Base-by-base conservation (phyloP, 2,329 filamentous ascomycete species). In the Microdochium paspali region DNA sequence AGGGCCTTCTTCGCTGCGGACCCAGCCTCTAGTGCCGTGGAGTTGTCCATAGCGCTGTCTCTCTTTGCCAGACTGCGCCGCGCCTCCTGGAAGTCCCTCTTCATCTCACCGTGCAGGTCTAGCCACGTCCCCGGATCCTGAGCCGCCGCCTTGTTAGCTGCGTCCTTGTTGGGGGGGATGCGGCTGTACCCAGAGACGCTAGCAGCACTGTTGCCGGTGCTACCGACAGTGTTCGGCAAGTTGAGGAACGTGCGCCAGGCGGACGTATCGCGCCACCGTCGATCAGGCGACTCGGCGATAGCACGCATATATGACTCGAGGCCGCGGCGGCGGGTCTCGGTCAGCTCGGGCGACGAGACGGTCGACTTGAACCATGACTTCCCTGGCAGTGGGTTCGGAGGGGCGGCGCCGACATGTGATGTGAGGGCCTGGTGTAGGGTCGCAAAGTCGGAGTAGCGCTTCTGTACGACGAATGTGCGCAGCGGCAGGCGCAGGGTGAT, bases 361-460 rank as follows among this genome's bases (percentile, higher is more conserved):
- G 87, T 90, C 10, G 80, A 81, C 50, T 83, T 79, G 60, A 91
- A 79, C 86, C 86, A 93, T 44, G 82, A 81, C 62, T 93, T 93
- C 13, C 69, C 69, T 0, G 87, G 87, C 2, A 91, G 71, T 0
- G 84, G 68, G 1, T 72, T 70, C 0, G 87, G 87, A 7, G 87
- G 86, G 20, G 84, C 64, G 21, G 70, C 60, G 56, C 81, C 80
- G 48, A 83, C 76, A 45, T 80, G 70, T 35, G 74, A 68, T 20
- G 73, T 71, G 9, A 94, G 74, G 3, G 76, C 66, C 25, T 70
- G 64, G 66, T 93, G 80, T 15, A 94, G 79, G 44, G 72, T 63
- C 47, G 72, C 70, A 60, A 93, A 93, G 61, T 93, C 87, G 46
- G 83, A 88, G 71, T 91, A 94, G 57, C 87, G 85, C 66, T 90